These are phyloP conservation scores for Tagetes erecta DNA, from an alignment of 129 eudicot genomes.

Conservation along the genomic window DNA sequence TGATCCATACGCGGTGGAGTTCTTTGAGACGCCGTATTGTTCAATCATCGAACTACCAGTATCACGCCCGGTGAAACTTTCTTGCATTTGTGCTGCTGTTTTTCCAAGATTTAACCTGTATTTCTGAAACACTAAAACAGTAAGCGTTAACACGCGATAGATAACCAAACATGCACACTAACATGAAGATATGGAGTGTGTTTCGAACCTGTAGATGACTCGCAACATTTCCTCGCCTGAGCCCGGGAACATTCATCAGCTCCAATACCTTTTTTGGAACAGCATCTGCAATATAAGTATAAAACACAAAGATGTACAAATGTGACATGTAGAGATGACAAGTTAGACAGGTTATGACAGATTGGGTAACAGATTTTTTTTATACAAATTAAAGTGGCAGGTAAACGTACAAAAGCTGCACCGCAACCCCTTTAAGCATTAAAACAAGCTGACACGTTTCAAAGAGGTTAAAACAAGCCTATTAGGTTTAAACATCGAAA, in stretches of 20 bases:
- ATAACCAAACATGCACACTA: neutral
- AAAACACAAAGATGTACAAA: neutral
- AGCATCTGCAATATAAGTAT: constrained; percentile 22
- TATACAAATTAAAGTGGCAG: too few relatives aligned
- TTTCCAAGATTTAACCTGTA: constrained; percentile 28
- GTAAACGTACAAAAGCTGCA: too few relatives aligned
- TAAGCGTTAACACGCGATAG: constrained; percentile 3
- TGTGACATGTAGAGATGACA: neutral
- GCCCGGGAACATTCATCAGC: constrained; percentile 52
- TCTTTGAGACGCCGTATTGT: neutral
- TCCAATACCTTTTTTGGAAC: constrained; percentile 51
- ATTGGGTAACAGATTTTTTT: neutral
- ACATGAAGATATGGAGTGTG: neutral
- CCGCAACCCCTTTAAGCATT: too few relatives aligned
- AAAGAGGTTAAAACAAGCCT: neutral
- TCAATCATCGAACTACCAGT: neutral
- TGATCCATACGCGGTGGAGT: neutral
- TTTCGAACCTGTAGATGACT: constrained; percentile 67
- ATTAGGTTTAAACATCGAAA: neutral
- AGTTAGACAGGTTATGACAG: neutral
- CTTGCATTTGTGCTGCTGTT: neutral
- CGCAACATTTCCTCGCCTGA: constrained; percentile 56
- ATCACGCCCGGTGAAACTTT: neutral
- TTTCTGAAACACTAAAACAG: constrained; percentile 28
- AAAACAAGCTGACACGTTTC: too few relatives aligned